Conservation (phyloP, 1,284 basidiomycete genomes). For the Sparassis latifolia region DNA sequence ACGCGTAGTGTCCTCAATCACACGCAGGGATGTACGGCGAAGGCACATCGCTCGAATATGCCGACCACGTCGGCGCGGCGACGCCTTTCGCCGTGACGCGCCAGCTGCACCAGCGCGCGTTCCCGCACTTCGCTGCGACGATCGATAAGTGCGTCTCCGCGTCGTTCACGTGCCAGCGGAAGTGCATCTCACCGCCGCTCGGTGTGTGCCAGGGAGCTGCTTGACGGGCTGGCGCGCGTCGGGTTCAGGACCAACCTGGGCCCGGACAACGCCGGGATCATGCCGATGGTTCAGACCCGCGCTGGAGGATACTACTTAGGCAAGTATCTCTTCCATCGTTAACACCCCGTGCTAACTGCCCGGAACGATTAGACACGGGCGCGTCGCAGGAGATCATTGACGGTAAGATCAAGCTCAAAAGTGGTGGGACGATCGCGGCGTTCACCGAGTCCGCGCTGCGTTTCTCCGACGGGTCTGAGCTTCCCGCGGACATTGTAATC, state of each 20-base stretch:
- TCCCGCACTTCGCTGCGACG: constrained; percentile 48
- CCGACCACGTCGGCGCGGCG: constrained; percentile 11
- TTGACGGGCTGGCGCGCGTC: constrained; percentile 35
- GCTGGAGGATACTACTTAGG: constrained; percentile 42
- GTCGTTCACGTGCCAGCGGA: background rate
- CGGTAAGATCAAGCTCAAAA: constrained; percentile 17
- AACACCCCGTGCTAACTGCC: background rate
- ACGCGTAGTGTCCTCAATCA: background rate
- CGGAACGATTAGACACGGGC: constrained; percentile 7
- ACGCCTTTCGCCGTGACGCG: constrained; percentile 11
- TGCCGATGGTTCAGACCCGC: constrained; percentile 27
- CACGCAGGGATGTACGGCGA: background rate
- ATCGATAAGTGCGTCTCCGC: constrained; percentile 10
- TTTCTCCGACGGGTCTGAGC: constrained; percentile 19
- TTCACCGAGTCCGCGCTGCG: constrained; percentile 16
- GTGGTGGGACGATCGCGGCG: constrained; percentile 4
- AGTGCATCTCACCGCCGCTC: background rate
- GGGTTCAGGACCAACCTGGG: constrained; percentile 41
- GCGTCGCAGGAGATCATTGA: constrained; percentile 12
- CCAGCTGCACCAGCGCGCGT: constrained; percentile 41
- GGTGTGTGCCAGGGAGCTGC: constrained; percentile 20
- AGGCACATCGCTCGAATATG: background rate
- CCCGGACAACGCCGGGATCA: constrained; percentile 28
- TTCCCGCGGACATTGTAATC: constrained; percentile 22
- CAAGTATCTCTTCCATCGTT: constrained; percentile 9